Evolutionary conservation across 1,284 basidiomycete species (phyloP).

Genomic region (Tilletiopsis washingtonensis): DNA sequence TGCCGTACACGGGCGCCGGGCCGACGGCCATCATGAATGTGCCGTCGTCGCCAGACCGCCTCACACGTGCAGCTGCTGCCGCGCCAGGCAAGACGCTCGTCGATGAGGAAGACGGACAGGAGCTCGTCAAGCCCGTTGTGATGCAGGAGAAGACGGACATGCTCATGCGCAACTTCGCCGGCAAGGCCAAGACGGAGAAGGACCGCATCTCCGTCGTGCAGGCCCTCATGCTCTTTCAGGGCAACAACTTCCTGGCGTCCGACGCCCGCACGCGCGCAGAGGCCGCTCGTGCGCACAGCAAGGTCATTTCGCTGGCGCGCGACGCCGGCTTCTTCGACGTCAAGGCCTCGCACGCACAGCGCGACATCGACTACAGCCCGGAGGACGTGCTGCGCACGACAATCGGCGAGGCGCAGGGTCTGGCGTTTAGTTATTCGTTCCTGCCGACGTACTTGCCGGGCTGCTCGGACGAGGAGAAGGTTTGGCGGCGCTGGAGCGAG

Average conservation of each 20-base stretch:
- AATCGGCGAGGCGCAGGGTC: slow-evolving; percentile 17
- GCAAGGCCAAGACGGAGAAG: slow-evolving; percentile 20
- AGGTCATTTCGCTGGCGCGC: slow-evolving; percentile 25
- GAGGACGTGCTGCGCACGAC: slow-evolving; percentile 19
- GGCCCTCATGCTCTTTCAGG: slow-evolving; percentile 28
- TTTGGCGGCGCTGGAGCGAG: slow-evolving; percentile 37
- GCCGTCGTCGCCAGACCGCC: too few species aligned
- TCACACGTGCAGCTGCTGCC: too few species aligned
- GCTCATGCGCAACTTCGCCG: slow-evolving; percentile 30
- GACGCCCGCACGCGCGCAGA: slow-evolving; percentile 19
- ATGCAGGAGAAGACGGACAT: slow-evolving; percentile 35
- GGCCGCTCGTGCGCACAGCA: slow-evolving; percentile 24
- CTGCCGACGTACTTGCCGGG: slow-evolving; percentile 14
- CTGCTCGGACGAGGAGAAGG: slow-evolving; percentile 19
- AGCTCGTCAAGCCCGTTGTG: slow-evolving; percentile 36
- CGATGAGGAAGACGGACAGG: slow-evolving; percentile 35
- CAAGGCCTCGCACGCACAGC: slow-evolving; percentile 17
- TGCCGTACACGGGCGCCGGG: slow-evolving; percentile 16
- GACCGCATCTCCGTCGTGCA: slow-evolving; percentile 37
- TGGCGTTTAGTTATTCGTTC: slow-evolving; percentile 22
- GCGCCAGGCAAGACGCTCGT: slow-evolving; percentile 4
- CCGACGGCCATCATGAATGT: too few species aligned
- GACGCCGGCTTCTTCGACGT: slow-evolving; percentile 32
- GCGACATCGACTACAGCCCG: slow-evolving; percentile 10
- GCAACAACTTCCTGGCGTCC: slow-evolving; percentile 30